Percentiles rank a stretch among this genome's conserved stretches.
Conservation (phyloP, 1,284 basidiomycete genomes). For the Malassezia obtusa region DNA sequence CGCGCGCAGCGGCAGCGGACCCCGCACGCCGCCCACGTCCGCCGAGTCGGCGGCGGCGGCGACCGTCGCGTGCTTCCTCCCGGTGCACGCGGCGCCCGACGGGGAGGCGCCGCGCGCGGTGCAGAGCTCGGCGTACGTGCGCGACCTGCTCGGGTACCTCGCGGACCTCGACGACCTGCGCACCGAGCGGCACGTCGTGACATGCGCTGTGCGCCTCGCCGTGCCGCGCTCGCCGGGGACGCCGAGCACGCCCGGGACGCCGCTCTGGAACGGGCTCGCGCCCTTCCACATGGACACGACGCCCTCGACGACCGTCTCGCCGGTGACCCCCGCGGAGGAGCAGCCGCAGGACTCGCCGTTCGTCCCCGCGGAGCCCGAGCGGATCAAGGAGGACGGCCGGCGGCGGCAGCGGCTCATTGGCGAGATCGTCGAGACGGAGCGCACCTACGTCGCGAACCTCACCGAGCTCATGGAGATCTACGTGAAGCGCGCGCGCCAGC, state of each 20-base stretch:
- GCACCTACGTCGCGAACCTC: constrained; percentile 84
- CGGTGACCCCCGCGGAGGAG: neutral
- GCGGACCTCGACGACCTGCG: constrained; percentile 81
- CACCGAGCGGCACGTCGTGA: constrained; percentile 5
- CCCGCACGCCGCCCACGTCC: neutral
- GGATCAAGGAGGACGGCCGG: constrained; percentile 37
- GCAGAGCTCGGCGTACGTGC: neutral
- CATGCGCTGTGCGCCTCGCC: neutral
- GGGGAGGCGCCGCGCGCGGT: neutral
- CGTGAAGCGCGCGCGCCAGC: constrained; percentile 69
- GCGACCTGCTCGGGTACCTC: constrained; percentile 72
- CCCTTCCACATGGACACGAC: neutral
- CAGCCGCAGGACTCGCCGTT: neutral
- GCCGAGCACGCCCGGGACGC: neutral
- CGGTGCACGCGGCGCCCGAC: neutral
- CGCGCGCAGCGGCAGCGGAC: neutral
- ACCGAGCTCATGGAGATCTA: constrained; percentile 91
- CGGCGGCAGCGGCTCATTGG: constrained; percentile 41
- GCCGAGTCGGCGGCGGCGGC: neutral
- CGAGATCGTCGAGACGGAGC: constrained; percentile 66
- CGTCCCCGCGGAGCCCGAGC: neutral
- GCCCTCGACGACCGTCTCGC: neutral
- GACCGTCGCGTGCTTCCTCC: constrained; percentile 7
- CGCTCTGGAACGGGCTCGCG: neutral
- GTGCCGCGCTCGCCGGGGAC: neutral